Conservation (phyloP, 441 rosid genomes). For the Kokia cookei region DNA sequence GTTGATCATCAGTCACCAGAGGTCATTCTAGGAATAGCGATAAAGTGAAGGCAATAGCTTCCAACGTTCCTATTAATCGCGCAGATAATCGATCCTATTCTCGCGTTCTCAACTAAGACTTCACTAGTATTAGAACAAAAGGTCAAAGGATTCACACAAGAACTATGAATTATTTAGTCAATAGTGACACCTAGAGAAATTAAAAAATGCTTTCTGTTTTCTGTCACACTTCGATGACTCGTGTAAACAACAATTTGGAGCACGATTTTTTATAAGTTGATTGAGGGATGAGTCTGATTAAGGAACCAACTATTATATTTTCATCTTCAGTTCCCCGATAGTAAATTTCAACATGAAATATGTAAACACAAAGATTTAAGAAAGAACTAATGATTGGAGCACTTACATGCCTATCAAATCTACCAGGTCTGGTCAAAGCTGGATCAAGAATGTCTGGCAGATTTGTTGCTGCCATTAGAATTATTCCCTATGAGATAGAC, state of each 20-base stretch:
- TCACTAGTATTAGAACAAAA: neutral
- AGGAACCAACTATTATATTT: neutral
- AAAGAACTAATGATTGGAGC: conserved; percentile 2
- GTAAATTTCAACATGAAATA: neutral
- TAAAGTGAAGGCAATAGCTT: too few relatives aligned
- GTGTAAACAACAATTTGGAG: neutral
- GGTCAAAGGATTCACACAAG: neutral
- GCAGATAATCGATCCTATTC: too few relatives aligned
- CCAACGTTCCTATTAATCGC: too few relatives aligned
- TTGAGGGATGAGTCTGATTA: neutral
- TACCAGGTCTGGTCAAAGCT: conserved; percentile 98
- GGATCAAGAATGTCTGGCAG: conserved; percentile 99
- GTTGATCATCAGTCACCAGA: too few relatives aligned
- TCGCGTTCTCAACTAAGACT: neutral
- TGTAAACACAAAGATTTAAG: neutral
- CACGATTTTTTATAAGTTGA: neutral
- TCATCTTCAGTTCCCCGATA: neutral
- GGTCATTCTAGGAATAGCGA: too few relatives aligned
- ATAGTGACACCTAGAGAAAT: neutral
- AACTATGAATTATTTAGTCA: neutral
- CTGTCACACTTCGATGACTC: neutral
- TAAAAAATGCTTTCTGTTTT: neutral
- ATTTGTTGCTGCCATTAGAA: conserved; percentile 97
- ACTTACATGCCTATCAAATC: conserved; percentile 98
- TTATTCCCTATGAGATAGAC: conserved; percentile 63